A percentile compares a stretch with the other conserved stretches of the same genome.
Conservation (phyloP, 495 filamentous ascomycete genomes). For the Staphylotrichum longicolle region DNA sequence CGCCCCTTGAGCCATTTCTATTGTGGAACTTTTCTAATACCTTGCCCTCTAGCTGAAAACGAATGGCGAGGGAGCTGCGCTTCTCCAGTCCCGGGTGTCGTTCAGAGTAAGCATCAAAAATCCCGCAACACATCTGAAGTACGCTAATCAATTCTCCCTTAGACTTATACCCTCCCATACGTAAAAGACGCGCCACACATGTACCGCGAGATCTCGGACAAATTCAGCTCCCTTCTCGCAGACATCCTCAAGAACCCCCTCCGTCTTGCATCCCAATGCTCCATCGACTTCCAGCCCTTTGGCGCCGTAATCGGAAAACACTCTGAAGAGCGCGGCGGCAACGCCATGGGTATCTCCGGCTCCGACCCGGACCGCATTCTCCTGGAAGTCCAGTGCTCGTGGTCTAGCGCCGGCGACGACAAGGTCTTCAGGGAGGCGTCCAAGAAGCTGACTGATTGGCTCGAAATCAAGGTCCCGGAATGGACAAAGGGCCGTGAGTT, state of each 20-base stretch:
- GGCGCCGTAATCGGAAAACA: background rate
- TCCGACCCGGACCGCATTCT: background rate
- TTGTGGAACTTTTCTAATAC: background rate
- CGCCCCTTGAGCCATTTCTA: background rate
- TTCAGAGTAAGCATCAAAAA: background rate
- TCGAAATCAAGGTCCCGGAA: background rate
- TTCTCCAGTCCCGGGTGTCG: background rate
- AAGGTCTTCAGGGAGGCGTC: background rate
- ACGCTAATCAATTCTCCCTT: background rate
- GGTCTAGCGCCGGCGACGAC: background rate
- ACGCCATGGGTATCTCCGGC: background rate
- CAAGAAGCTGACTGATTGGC: background rate
- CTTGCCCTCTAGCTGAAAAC: background rate
- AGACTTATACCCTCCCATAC: background rate
- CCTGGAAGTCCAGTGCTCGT: conserved; percentile 1
- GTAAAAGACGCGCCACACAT: background rate
- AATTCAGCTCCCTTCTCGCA: background rate
- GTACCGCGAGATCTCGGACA: conserved; percentile 2
- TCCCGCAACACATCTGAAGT: background rate
- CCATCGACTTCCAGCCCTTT: conserved; percentile 2
- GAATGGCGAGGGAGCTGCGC: background rate
- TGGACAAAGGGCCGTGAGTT: background rate
- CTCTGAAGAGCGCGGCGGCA: background rate
- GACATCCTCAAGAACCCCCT: conserved; percentile 1
- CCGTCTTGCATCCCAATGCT: background rate